phyloP scores from a whole-genome alignment of 768 basidiomycete genomes.

The Floccularia luteovirens region DNA sequence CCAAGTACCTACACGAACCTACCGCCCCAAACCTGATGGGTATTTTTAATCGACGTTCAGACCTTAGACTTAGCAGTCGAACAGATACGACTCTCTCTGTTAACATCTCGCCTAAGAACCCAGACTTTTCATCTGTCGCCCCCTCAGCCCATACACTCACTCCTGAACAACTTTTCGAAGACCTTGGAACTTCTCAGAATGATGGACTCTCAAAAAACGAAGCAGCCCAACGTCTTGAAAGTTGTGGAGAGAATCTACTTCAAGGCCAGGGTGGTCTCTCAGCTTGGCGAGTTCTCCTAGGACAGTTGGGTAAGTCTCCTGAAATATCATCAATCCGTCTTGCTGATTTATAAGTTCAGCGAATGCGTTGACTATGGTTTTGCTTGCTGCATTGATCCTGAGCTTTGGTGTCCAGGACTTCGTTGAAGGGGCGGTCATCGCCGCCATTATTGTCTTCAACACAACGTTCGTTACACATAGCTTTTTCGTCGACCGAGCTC shows the following conservation, averaged over 20 bases:
- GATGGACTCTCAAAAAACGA: conserved; percentile 29
- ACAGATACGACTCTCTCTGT: conserved; percentile 24
- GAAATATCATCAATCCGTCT: neutral
- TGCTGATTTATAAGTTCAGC: conserved; percentile 13
- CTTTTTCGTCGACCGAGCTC: too few relatives aligned
- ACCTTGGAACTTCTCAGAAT: conserved; percentile 20
- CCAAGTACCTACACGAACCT: neutral
- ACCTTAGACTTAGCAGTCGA: conserved; percentile 17
- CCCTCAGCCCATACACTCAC: conserved; percentile 24
- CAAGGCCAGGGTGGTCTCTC: conserved; percentile 25
- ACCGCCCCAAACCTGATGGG: neutral
- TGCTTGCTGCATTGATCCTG: conserved; percentile 34
- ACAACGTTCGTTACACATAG: conserved; percentile 28
- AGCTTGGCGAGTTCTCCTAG: conserved; percentile 22
- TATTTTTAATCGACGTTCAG: neutral
- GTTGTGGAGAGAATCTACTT: conserved; percentile 24
- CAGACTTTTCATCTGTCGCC: conserved; percentile 20
- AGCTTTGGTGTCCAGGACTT: conserved; percentile 49
- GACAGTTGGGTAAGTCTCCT: conserved; percentile 22
- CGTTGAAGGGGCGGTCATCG: conserved; percentile 44
- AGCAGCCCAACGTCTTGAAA: conserved; percentile 21
- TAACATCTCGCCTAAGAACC: conserved; percentile 21
- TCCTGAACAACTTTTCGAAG: conserved; percentile 18
- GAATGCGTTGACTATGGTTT: conserved; percentile 31
- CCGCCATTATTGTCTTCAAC: conserved; percentile 35